These are phyloP conservation scores for Spiromastix sp. DNA, from an alignment of 2,329 filamentous ascomycete genomes.

Conservation along the genomic window DNA sequence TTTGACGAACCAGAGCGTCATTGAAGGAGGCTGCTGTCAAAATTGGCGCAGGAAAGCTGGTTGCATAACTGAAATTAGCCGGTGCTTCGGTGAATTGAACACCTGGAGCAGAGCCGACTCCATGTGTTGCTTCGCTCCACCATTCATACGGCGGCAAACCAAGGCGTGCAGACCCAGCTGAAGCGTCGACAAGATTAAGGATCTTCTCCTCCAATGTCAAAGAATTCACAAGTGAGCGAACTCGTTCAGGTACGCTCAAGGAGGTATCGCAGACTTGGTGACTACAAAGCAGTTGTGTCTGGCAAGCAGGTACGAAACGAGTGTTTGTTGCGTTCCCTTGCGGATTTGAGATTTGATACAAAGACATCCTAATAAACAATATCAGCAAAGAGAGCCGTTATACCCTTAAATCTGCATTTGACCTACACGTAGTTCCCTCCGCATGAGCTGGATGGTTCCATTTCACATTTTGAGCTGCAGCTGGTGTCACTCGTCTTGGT, in stretches of 20 bases:
- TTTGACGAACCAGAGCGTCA: slow-evolving; percentile 44
- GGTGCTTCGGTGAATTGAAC: slow-evolving; percentile 41
- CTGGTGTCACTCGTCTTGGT: too few relatives aligned
- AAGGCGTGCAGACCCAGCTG: slow-evolving; percentile 42
- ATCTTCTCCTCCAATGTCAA: slow-evolving; percentile 45
- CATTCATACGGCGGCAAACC: slow-evolving; percentile 49
- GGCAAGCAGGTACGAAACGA: too few relatives aligned
- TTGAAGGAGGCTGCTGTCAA: slow-evolving; percentile 52
- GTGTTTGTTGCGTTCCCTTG: too few relatives aligned
- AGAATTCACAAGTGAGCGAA: slow-evolving; percentile 36
- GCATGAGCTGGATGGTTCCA: too few relatives aligned
- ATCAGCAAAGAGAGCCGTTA: too few relatives aligned
- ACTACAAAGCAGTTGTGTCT: too few relatives aligned
- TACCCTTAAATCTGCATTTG: too few relatives aligned
- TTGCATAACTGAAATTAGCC: slow-evolving; percentile 45
- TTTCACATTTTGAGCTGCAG: too few relatives aligned
- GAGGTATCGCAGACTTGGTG: slow-evolving; percentile 40
- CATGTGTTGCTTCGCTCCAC: slow-evolving; percentile 54
- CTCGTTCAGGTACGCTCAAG: slow-evolving; percentile 25
- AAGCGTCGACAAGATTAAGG: slow-evolving; percentile 36
- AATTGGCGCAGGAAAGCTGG: slow-evolving; percentile 54
- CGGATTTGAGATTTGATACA: too few relatives aligned
- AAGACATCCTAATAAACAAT: too few relatives aligned
- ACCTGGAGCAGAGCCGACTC: slow-evolving; percentile 40
- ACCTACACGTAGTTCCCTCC: too few relatives aligned